Evolutionary conservation across 164 flowering plant species (phyloP).

Genomic region (Cinnamomum chago): DNA sequence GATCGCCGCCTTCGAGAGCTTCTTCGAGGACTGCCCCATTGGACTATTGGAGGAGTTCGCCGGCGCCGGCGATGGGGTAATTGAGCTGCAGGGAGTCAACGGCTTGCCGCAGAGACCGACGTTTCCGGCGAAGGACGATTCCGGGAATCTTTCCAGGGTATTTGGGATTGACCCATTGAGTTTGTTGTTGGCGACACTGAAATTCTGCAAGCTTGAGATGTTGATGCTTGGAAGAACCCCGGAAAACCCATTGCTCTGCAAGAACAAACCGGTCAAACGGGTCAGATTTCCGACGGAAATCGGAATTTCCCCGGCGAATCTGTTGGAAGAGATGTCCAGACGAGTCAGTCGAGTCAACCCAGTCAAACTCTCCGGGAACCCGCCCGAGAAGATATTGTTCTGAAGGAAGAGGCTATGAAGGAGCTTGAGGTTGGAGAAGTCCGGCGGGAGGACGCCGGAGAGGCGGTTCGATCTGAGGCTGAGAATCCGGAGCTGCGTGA

Average conservation of each 20-base stretch:
- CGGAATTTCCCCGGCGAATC: slow-evolving; percentile 63
- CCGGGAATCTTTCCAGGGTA: slow-evolving; percentile 37
- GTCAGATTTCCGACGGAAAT: slow-evolving; percentile 60
- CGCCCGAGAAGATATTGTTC: slow-evolving; percentile 65
- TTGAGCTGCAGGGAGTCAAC: slow-evolving; percentile 46
- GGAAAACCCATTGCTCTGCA: slow-evolving; percentile 62
- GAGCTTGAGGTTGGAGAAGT: slow-evolving; percentile 49
- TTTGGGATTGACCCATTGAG: slow-evolving; percentile 76
- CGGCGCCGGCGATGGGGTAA: slow-evolving; percentile 56
- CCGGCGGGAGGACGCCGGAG: slow-evolving; percentile 63
- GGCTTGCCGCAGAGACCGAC: slow-evolving; percentile 72
- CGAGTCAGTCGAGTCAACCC: slow-evolving; percentile 41
- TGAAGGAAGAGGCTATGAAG: slow-evolving; percentile 70
- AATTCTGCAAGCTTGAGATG: slow-evolving; percentile 6
- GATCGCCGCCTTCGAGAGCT: slow-evolving; percentile 59
- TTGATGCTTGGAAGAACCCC: slow-evolving; percentile 62
- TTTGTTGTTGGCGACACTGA: slow-evolving; percentile 56
- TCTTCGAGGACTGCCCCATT: slow-evolving; percentile 22
- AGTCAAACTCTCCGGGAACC: slow-evolving; percentile 44
- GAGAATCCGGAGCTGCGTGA: slow-evolving; percentile 64
- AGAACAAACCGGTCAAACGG: slow-evolving; percentile 44
- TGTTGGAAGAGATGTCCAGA: slow-evolving; percentile 64
- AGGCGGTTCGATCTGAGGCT: slow-evolving; percentile 77
- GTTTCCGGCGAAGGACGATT: slow-evolving; percentile 61
- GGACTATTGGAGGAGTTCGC: slow-evolving; percentile 16